Conservation (phyloP, 73 alveolate genomes). For the Uronychia binucleata region DNA sequence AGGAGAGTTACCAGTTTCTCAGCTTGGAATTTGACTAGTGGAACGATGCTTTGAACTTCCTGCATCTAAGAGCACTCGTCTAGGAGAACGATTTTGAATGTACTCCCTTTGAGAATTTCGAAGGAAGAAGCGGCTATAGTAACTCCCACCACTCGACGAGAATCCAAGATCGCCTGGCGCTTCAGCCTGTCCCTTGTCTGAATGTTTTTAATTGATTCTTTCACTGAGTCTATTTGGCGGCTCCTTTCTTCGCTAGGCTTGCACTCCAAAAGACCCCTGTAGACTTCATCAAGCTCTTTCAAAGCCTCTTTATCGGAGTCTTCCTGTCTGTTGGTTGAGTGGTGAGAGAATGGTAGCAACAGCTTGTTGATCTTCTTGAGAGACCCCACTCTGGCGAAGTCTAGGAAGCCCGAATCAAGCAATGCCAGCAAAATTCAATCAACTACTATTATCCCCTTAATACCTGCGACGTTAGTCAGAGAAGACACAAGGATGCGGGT, state of each 20-base stretch:
- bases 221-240: slow-evolving; percentile 27
- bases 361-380: slow-evolving; percentile 56
- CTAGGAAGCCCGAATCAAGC: slow-evolving; percentile 30
- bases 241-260: slow-evolving; percentile 4
- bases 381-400: slow-evolving; percentile 70
- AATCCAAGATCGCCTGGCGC: slow-evolving; percentile 18
- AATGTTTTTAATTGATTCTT: slow-evolving; percentile 23
- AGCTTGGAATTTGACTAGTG: slow-evolving; percentile 57
- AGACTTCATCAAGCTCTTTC: slow-evolving; percentile 46
- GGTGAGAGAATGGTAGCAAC: slow-evolving; percentile 53
- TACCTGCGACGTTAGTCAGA: slow-evolving; percentile 63
- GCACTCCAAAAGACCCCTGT: slow-evolving; percentile 21
- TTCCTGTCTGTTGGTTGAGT: slow-evolving; percentile 28
- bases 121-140: slow-evolving; percentile 66
- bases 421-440: slow-evolving; percentile 56
- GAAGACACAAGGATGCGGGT: slow-evolving; percentile 57
- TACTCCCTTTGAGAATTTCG: slow-evolving; percentile 45
- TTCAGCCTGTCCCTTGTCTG: slow-evolving; percentile 15
- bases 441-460: too few species aligned
- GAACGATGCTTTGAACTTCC: slow-evolving; percentile 56
- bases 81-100: slow-evolving; percentile 51
- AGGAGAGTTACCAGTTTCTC: slow-evolving; percentile 23
- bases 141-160: slow-evolving; percentile 58
- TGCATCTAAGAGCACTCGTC: slow-evolving; percentile 74
- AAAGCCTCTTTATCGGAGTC: slow-evolving; percentile 57